phyloP scores from a whole-genome alignment of 2,329 filamentous ascomycete genomes.

The Metarhizium anisopliae region DNA sequence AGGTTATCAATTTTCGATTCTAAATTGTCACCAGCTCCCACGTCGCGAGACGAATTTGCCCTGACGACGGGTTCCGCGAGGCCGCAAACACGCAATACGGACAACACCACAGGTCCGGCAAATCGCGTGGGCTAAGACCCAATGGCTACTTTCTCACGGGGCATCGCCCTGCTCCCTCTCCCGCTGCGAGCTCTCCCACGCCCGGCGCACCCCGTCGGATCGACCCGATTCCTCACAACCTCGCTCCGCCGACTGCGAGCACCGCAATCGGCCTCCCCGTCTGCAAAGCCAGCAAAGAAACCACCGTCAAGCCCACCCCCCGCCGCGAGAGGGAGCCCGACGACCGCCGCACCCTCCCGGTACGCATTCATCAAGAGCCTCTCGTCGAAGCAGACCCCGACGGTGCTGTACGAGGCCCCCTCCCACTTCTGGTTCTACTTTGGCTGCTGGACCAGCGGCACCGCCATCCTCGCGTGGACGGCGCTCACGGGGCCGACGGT shows the following conservation, averaged over 20 bases:
- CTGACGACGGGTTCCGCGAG: neutral
- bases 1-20: no score
- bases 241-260: slow-evolving; percentile 15
- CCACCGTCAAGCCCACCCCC: slow-evolving; percentile 6
- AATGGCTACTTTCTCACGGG: slow-evolving; percentile 24
- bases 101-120: neutral
- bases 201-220: slow-evolving; percentile 10
- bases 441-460: slow-evolving; percentile 47
- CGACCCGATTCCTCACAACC: slow-evolving; percentile 20
- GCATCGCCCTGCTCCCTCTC: slow-evolving; percentile 18
- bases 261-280: slow-evolving; percentile 5
- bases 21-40: neutral
- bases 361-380: slow-evolving; percentile 47
- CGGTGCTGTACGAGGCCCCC: slow-evolving; percentile 55
- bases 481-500: slow-evolving; percentile 23
- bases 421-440: slow-evolving; percentile 55
- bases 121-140: neutral
- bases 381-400: slow-evolving; percentile 43
- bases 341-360: slow-evolving; percentile 15
- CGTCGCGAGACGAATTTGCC: neutral
- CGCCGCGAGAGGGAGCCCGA: slow-evolving; percentile 6
- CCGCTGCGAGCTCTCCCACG: slow-evolving; percentile 12
- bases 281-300: slow-evolving; percentile 10
- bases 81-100: neutral
- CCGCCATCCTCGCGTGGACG: slow-evolving; percentile 29